phyloP scores from a whole-genome alignment of 495 filamentous ascomycete species.

The Xylaria palmicola region DNA sequence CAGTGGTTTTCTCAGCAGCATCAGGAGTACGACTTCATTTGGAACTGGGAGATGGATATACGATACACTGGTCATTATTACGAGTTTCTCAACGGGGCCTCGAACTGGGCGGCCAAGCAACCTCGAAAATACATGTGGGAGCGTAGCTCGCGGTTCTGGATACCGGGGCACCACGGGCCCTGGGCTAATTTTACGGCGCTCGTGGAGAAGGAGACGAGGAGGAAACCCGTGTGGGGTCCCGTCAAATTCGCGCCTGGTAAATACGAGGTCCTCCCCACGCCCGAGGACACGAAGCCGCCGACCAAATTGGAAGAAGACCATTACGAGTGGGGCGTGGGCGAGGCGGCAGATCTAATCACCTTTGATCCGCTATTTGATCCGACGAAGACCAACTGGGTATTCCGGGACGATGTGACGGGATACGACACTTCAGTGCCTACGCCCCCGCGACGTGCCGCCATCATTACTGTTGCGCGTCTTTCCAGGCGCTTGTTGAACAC shows the following conservation, averaged over 20 bases:
- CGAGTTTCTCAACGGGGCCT: conserved; percentile 48
- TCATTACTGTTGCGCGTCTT: conserved; percentile 71
- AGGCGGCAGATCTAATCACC: conserved; percentile 56
- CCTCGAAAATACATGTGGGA: conserved; percentile 55
- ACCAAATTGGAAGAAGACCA: conserved; percentile 42
- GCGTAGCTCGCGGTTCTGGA: conserved; percentile 46
- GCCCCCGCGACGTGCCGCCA: conserved; percentile 71
- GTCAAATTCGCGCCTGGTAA: conserved; percentile 20
- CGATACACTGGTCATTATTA: conserved; percentile 58
- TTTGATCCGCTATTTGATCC: conserved; percentile 54
- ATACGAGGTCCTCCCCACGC: conserved; percentile 18
- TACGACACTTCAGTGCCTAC: conserved; percentile 63
- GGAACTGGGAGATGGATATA: conserved; percentile 64
- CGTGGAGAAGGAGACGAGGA: conserved; percentile 34
- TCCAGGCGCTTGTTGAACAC: conserved; percentile 68
- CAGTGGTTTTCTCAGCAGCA: conserved; percentile 59
- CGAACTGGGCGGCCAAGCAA: conserved; percentile 52
- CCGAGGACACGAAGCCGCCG: conserved; percentile 46
- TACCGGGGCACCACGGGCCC: conserved; percentile 43
- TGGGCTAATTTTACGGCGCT: conserved; percentile 45
- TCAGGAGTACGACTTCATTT: conserved; percentile 60
- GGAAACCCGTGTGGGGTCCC: conserved; percentile 28
- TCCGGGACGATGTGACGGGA: conserved; percentile 67
- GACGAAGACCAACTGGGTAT: conserved; percentile 54
- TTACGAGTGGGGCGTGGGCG: conserved; percentile 60